phyloP scores from a whole-genome alignment of 140 eudicot species.

The Erigeron philadelphicus region DNA sequence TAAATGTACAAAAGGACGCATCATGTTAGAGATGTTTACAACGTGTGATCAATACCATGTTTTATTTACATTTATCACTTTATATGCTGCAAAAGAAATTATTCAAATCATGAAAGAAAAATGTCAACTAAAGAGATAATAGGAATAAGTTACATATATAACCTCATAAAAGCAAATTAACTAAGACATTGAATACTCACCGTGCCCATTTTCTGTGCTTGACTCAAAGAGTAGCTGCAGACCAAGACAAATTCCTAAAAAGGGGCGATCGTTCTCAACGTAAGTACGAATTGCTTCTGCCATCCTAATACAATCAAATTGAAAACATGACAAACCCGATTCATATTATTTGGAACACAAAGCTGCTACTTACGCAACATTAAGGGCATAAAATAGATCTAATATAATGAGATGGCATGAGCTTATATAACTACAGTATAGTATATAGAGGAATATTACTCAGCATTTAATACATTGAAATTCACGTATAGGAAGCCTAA shows the following conservation, averaged over 20 bases:
- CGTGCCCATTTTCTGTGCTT: constrained; percentile 87
- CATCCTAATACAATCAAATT: constrained; percentile 40
- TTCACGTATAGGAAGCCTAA: constrained; percentile 5
- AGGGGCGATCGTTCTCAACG: constrained; percentile 85
- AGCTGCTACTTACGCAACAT: neutral
- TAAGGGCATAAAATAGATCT: too few relatives aligned
- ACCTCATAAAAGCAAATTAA: neutral
- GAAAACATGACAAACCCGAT: neutral
- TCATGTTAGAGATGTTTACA: too few relatives aligned
- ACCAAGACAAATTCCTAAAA: constrained; percentile 96
- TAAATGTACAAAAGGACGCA: neutral
- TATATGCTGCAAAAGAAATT: neutral
- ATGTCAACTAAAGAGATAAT: neutral
- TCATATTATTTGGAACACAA: neutral
- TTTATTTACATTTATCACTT: neutral
- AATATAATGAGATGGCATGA: neutral
- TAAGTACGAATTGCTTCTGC: constrained; percentile 79
- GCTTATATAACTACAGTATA: neutral
- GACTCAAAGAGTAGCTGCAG: constrained; percentile 91
- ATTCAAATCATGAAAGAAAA: neutral
- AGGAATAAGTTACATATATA: neutral
- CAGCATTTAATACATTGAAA: neutral
- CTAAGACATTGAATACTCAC: constrained; percentile 31
- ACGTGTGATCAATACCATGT: neutral
- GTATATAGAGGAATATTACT: neutral